Percentiles rank a stretch among this genome's conserved stretches.
Evolutionary conservation across 2,329 filamentous ascomycete species (phyloP).

Genomic region (Curvularia sp.): DNA sequence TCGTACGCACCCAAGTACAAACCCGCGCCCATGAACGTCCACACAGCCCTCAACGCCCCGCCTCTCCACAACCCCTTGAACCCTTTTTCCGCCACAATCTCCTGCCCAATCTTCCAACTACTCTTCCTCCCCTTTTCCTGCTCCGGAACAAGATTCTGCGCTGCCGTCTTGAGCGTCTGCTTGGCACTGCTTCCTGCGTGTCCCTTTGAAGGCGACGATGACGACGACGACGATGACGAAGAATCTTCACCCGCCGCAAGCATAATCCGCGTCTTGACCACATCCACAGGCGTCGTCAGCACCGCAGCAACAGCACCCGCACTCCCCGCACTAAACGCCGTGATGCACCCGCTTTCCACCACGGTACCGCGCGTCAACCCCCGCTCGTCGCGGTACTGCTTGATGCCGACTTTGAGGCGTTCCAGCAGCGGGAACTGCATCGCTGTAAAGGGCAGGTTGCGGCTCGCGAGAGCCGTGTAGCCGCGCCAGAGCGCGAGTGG

Average conservation of each 20-base stretch:
- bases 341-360: constrained; percentile 72
- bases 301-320: constrained; percentile 79
- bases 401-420: constrained; percentile 65
- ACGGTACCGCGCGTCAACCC: constrained; percentile 56
- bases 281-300: constrained; percentile 87
- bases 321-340: constrained; percentile 73
- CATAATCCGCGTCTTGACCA: constrained; percentile 92
- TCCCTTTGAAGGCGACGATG: too few species aligned
- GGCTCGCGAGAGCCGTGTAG: constrained; percentile 79
- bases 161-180: not conserved
- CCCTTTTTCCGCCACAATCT: constrained; percentile 72
- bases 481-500: constrained; percentile 69
- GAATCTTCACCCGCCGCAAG: constrained; percentile 57
- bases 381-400: constrained; percentile 52
- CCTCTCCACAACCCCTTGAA: constrained; percentile 79
- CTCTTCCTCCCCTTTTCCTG: constrained; percentile 34
- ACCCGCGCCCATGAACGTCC: constrained; percentile 84
- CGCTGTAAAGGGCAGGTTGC: constrained; percentile 87
- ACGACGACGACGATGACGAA: not conserved
- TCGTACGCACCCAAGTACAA: constrained; percentile 89
- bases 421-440: constrained; percentile 91
- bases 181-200: not conserved
- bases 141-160: not conserved
- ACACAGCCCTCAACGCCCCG: constrained; percentile 73
- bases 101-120: constrained; percentile 66